Evolutionary conservation across 2,329 filamentous ascomycete genomes (phyloP).

Genomic region (Microdochium trichocladiopsis): DNA sequence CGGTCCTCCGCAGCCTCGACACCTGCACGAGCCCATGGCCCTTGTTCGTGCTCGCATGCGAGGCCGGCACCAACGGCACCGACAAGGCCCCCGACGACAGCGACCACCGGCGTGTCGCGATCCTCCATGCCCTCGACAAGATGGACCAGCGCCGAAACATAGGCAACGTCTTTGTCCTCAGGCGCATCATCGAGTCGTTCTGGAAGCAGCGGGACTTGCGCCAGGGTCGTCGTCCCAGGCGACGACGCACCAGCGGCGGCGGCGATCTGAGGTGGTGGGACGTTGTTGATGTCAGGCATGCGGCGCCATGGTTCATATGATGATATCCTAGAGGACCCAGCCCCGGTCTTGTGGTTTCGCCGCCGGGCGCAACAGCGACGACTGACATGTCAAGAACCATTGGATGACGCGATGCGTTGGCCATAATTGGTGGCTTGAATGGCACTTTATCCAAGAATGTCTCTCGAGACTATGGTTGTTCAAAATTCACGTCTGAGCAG

Average conservation of each 20-base stretch:
- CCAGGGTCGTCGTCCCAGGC: slow-evolving; percentile 19
- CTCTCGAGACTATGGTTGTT: no score
- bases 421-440: no score
- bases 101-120: slow-evolving; percentile 30
- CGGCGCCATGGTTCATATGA: slow-evolving; percentile 27
- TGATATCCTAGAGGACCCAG: no score
- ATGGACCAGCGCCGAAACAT: slow-evolving; percentile 35
- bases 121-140: slow-evolving; percentile 30
- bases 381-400: no score
- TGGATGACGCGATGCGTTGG: no score
- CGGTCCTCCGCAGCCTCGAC: slow-evolving; percentile 25
- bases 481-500: no score
- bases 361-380: neutral
- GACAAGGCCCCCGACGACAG: neutral
- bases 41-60: slow-evolving; percentile 38
- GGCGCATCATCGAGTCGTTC: slow-evolving; percentile 32
- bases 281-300: slow-evolving; percentile 23
- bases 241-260: slow-evolving; percentile 11
- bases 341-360: neutral
- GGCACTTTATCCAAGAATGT: no score
- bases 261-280: slow-evolving; percentile 29
- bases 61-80: slow-evolving; percentile 20
- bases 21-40: slow-evolving; percentile 42
- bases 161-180: slow-evolving; percentile 35
- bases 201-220: slow-evolving; percentile 38